Evolutionary conservation across 1,284 basidiomycete genomes (phyloP).

Genomic region (Chiua sp.): DNA sequence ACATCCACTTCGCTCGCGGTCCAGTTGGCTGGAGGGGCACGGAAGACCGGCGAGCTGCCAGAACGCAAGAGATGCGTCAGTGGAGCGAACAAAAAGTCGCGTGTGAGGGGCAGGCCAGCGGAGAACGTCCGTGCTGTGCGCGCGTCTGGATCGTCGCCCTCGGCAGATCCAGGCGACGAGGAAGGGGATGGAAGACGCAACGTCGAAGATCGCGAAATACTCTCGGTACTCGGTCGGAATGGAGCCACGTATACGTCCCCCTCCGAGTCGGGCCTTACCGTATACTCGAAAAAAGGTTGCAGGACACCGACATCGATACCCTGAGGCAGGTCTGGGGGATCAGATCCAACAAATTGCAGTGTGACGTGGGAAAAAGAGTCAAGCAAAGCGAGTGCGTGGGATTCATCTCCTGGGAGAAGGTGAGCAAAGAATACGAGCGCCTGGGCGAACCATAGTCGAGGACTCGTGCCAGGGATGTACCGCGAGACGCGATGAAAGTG

Average conservation of each 20-base stretch:
- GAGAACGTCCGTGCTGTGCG: background rate
- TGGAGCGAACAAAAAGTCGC: conserved; percentile 78
- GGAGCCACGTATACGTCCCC: conserved; percentile 50
- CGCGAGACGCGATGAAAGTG: conserved; percentile 63
- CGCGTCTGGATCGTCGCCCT: background rate
- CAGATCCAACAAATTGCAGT: conserved; percentile 19
- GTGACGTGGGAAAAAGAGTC: conserved; percentile 22
- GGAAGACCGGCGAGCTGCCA: conserved; percentile 75
- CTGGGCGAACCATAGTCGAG: conserved; percentile 69
- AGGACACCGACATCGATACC: conserved; percentile 42
- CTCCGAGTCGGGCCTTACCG: conserved; percentile 44
- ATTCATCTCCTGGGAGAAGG: conserved; percentile 74
- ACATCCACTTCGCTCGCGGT: conserved; percentile 83
- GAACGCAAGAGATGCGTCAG: conserved; percentile 86
- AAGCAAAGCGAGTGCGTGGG: conserved; percentile 30
- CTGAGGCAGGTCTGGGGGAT: conserved; percentile 28
- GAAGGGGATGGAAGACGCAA: conserved; percentile 49
- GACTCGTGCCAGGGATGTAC: conserved; percentile 55
- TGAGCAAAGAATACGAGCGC: conserved; percentile 58
- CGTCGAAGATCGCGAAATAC: conserved; percentile 59
- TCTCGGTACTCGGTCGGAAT: conserved; percentile 50
- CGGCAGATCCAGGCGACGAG: background rate
- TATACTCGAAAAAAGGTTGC: conserved; percentile 62
- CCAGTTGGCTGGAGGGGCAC: conserved; percentile 76
- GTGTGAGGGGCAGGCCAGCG: conserved; percentile 65